phyloP scores from a whole-genome alignment of 2,329 filamentous ascomycete species.

The Aspergillus sp. region DNA sequence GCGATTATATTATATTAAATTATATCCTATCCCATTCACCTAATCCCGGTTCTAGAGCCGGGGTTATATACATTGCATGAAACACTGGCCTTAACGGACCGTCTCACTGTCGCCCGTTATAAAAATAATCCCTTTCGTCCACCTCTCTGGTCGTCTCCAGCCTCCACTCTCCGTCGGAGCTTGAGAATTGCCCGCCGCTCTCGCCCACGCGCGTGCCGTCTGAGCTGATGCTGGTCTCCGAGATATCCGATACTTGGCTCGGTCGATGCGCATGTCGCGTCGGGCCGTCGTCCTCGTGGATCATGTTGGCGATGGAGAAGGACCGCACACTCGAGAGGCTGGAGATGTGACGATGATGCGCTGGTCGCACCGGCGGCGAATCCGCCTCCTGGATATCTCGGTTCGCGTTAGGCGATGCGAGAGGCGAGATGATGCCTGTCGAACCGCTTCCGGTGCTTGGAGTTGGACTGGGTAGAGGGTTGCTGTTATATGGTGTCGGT shows the following conservation, averaged over 20 bases:
- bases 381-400: slow-evolving; percentile 1
- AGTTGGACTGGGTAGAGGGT: not conserved
- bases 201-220: slow-evolving; percentile 3
- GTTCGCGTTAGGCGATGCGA: slow-evolving; percentile 1
- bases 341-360: slow-evolving; percentile 12
- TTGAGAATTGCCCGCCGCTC: not conserved
- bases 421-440: slow-evolving; percentile 5
- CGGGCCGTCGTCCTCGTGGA: not conserved
- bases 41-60: not conserved
- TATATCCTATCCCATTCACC: not conserved
- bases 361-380: not conserved
- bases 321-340: slow-evolving; percentile 11
- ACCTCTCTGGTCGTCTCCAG: not conserved
- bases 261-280: slow-evolving; percentile 1
- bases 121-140: not conserved
- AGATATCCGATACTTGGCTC: slow-evolving; percentile 10
- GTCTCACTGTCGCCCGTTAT: not conserved
- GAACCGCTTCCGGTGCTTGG: not conserved
- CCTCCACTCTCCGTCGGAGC: not conserved
- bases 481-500: slow-evolving; percentile 12
- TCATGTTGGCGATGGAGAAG: slow-evolving; percentile 4
- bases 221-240: slow-evolving; percentile 11
- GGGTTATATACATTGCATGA: not conserved
- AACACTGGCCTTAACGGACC: not conserved
- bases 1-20: not conserved